Conservation (phyloP, 2,329 filamentous ascomycete genomes). For the Aspergillus pseudotamarii region DNA sequence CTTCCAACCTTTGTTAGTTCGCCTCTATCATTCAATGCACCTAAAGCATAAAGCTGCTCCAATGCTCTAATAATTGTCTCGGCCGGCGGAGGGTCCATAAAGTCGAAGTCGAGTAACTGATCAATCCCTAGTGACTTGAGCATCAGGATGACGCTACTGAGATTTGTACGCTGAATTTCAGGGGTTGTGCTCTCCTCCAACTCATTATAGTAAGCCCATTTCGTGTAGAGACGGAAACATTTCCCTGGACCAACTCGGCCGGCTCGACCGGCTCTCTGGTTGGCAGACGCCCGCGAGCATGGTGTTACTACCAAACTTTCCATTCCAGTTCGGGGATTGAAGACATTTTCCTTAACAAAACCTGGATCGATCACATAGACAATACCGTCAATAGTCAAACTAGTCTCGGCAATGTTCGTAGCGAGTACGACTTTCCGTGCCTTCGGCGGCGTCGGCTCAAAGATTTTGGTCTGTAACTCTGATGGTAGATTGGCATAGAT, state of each 20-base stretch:
- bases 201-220: constrained; percentile 92
- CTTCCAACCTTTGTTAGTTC: constrained; percentile 88
- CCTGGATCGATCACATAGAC: constrained; percentile 95
- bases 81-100: constrained; percentile 89
- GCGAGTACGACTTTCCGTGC: constrained; percentile 90
- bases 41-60: constrained; percentile 88
- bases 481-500: constrained; percentile 94
- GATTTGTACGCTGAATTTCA: constrained; percentile 88
- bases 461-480: constrained; percentile 89
- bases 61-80: constrained; percentile 87
- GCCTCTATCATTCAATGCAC: constrained; percentile 84
- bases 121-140: constrained; percentile 91
- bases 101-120: constrained; percentile 90
- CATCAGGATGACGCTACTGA: constrained; percentile 80
- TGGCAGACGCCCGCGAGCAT: constrained; percentile 87
- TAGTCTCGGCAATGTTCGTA: constrained; percentile 97
- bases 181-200: constrained; percentile 90
- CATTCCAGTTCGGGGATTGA: constrained; percentile 90
- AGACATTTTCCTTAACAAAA: constrained; percentile 93
- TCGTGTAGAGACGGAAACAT: constrained; percentile 91
- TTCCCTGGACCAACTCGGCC: constrained; percentile 91
- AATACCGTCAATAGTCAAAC: constrained; percentile 92
- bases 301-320: constrained; percentile 88
- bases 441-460: constrained; percentile 84
- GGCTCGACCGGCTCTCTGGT: constrained; percentile 89